Evolutionary conservation across 176 grass and related monocot species (phyloP).

Genomic region (Phyllostachys edulis): DNA sequence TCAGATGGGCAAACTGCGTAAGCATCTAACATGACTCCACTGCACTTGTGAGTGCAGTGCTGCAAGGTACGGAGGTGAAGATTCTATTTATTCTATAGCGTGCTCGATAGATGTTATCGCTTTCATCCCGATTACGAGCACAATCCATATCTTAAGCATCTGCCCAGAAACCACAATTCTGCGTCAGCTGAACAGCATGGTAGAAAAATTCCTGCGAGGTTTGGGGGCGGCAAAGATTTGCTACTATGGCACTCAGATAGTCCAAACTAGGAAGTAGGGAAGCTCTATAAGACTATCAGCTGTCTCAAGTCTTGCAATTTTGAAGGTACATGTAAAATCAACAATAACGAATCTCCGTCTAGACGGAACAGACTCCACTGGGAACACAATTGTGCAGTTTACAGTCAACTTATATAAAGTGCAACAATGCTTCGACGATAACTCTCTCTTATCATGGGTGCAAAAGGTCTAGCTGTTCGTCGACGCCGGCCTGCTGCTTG

Average conservation of each 20-base stretch:
- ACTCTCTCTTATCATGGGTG: background rate
- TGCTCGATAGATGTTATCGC: too few relatives aligned
- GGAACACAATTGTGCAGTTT: constrained; percentile 19
- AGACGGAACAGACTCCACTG: background rate
- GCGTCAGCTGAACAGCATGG: background rate
- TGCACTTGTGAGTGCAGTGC: background rate
- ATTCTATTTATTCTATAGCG: constrained; percentile 40
- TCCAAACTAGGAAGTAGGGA: background rate
- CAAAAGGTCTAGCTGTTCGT: constrained; percentile 26
- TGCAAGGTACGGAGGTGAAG: background rate
- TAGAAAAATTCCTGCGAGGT: background rate
- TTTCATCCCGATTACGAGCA: too few relatives aligned
- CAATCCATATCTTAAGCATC: background rate
- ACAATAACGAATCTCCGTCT: background rate
- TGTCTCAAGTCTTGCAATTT: background rate
- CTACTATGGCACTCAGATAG: background rate
- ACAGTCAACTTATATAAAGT: background rate
- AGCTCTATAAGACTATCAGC: background rate
- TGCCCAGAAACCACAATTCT: background rate
- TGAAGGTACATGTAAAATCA: background rate
- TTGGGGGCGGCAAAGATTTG: background rate
- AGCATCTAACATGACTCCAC: constrained; percentile 39
- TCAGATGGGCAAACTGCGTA: constrained; percentile 74
- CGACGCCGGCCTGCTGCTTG: constrained; percentile 43
- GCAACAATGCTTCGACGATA: constrained; percentile 9